Evolutionary conservation across 352 stramenopile species (phyloP), one percentile per base, ranked within the genome.

Genomic region (Aphanomyces euteiches): DNA sequence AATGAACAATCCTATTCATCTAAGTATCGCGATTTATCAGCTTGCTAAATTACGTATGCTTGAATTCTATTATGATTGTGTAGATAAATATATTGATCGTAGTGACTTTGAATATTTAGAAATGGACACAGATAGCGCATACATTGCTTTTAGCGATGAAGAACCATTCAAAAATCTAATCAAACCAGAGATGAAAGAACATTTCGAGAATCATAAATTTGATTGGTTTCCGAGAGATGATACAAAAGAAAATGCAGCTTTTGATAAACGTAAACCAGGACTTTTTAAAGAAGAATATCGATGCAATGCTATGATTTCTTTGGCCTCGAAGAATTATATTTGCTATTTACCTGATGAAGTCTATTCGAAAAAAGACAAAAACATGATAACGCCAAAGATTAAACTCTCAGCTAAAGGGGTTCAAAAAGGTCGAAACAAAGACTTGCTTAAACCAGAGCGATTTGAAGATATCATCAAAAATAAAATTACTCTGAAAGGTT

Each of bases 391-490:
- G 28, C 7, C 69, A 6, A 74, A 74, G 37, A 34, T 68, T 0
- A 78, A 78, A 38, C 40, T 69, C 36, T 67, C 47, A 34, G 67
- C 72, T 39, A 78, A 78, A 47, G 74, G 73, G 53, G 71, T 75
- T 61, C 69, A 77, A 56, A 54, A 40, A 12, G 47, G 43, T 12
- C 19, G 39, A 3, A 77, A 77, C n/a, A 40, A 3, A 37, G 17
- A 57, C 50, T 48, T 77, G 3, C 50, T 77, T 28, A 73, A 56
- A n/a, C 57, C 66, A 21, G 67, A 73, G n/a, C 34, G 47, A 4
- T 78, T 78, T 58, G 61, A 76, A 39, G 39, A 37, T 0, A 72
- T 78, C 53, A 60, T 77, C 21, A 53, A 61, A 8, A 61, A 77
- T 38, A 47, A 57, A n/a, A 72, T 77, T 38, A 76, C 73, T 17